A percentile compares a stretch with the other conserved stretches of the same genome.
Evolutionary conservation across 805 yeast genomes (phyloP).

Genomic region (Lipomyces spencermartinsiae): DNA sequence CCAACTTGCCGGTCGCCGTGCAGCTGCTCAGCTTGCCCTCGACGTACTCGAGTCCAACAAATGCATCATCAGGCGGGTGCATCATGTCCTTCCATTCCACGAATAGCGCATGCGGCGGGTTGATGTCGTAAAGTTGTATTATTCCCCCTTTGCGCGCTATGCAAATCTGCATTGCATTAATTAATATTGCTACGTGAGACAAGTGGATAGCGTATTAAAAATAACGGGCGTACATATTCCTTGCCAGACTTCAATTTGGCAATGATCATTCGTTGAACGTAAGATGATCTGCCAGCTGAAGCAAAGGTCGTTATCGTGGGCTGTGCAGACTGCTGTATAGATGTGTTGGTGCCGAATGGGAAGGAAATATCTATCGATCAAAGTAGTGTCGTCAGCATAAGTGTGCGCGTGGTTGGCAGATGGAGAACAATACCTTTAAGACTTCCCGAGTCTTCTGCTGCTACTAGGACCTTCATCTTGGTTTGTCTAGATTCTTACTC

Average conservation of each 20-base stretch:
- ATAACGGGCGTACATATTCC: constrained; percentile 49
- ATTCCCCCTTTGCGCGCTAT: constrained; percentile 43
- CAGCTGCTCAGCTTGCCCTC: constrained; percentile 40
- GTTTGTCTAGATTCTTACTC: background rate
- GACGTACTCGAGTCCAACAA: constrained; percentile 37
- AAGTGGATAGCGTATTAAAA: no score
- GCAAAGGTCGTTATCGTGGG: constrained; percentile 60
- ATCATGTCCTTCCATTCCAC: constrained; percentile 28
- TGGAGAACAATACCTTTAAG: constrained; percentile 46
- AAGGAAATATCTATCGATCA: constrained; percentile 58
- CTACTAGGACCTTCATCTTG: constrained; percentile 57
- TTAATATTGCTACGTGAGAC: background rate
- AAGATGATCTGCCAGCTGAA: constrained; percentile 48
- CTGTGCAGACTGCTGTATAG: constrained; percentile 67
- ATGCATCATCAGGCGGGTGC: constrained; percentile 28
- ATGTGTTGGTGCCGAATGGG: constrained; percentile 76
- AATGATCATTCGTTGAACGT: constrained; percentile 34
- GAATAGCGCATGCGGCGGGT: constrained; percentile 34
- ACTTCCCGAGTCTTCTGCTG: constrained; percentile 60
- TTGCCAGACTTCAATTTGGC: constrained; percentile 37
- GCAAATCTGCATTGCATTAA: constrained; percentile 25
- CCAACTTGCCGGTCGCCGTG: constrained; percentile 46
- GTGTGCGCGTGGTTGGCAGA: background rate
- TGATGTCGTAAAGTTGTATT: constrained; percentile 36
- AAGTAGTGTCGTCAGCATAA: background rate